Conservation (phyloP, 2,329 filamentous ascomycete genomes). For the Neopestalotiopsis sp. region DNA sequence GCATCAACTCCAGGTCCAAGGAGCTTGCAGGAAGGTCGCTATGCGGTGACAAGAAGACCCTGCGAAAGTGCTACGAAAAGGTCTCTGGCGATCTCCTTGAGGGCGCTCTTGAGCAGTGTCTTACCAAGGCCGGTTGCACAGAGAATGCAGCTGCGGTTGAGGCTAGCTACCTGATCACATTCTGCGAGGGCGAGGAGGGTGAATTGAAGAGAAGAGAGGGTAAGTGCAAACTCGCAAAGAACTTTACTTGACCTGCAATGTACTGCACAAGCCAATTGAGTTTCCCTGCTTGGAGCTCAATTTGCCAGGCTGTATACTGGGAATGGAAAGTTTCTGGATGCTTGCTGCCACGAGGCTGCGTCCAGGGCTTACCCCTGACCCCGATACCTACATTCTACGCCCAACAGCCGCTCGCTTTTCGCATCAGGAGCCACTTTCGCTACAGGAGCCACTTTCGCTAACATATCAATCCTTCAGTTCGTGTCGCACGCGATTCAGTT, state of each 20-base stretch:
- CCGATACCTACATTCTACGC: not conserved
- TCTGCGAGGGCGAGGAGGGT: conserved; percentile 30
- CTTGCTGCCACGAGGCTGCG: not conserved
- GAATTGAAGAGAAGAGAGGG: conserved; percentile 13
- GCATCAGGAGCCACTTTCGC: not conserved
- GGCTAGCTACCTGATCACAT: conserved; percentile 36
- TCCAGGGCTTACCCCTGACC: not conserved
- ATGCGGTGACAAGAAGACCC: conserved; percentile 48
- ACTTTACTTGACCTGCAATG: not conserved
- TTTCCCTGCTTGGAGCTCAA: not conserved
- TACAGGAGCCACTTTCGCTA: not conserved
- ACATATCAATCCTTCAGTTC: not conserved
- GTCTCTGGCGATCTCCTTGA: conserved; percentile 35
- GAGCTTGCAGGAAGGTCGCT: conserved; percentile 45
- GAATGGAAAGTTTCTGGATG: not conserved
- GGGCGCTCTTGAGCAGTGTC: conserved; percentile 43
- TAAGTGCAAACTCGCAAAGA: not conserved
- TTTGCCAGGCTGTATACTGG: not conserved
- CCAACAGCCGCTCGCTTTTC: not conserved
- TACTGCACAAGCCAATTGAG: not conserved
- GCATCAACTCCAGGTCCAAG: conserved; percentile 43
- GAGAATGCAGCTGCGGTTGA: conserved; percentile 39
- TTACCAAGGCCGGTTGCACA: conserved; percentile 42
- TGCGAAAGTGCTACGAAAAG: conserved; percentile 47
- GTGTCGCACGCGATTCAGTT: not conserved